phyloP scores from a whole-genome alignment of 2,329 filamentous ascomycete species.

The Drechslerella stenobrocha region DNA sequence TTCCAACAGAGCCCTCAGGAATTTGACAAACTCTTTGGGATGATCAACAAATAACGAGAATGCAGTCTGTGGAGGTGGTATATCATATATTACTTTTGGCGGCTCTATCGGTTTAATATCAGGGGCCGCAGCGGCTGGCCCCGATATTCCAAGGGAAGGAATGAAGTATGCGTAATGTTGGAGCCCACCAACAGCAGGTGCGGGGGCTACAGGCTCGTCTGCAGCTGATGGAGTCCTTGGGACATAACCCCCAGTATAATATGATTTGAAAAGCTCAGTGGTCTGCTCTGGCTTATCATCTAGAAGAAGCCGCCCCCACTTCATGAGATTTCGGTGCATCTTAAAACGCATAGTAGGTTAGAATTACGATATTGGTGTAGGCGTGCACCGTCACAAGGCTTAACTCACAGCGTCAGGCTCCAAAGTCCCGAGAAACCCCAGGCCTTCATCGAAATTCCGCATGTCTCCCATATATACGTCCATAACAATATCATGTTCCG shows the following conservation, averaged over 20 bases:
- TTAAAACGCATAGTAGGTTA: neutral
- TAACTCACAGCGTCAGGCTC: conserved; percentile 73
- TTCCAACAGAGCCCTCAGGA: conserved; percentile 82
- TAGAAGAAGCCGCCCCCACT: conserved; percentile 87
- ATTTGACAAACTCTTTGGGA: conserved; percentile 84
- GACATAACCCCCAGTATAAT: conserved; percentile 82
- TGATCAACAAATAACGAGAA: conserved; percentile 98
- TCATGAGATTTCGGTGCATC: conserved; percentile 73
- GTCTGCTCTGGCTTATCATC: conserved; percentile 81
- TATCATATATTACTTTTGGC: conserved; percentile 65
- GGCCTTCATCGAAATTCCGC: conserved; percentile 81
- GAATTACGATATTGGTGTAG: neutral
- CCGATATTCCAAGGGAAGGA: conserved; percentile 26
- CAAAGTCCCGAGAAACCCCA: conserved; percentile 87
- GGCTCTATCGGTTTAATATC: conserved; percentile 1
- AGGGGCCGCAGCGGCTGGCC: neutral
- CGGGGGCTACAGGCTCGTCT: conserved; percentile 14
- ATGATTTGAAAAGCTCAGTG: conserved; percentile 87
- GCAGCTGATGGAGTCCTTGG: conserved; percentile 32
- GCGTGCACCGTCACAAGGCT: conserved; percentile 38
- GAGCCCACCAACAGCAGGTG: conserved; percentile 14
- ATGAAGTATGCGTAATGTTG: conserved; percentile 28
- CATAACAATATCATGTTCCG: conserved; percentile 88
- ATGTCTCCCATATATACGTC: conserved; percentile 96
- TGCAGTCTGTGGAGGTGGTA: conserved; percentile 80